Evolutionary conservation across 495 filamentous ascomycete species (phyloP), one percentile per base, ranked within the genome.

Genomic region (Aspergillus coremiiformis): DNA sequence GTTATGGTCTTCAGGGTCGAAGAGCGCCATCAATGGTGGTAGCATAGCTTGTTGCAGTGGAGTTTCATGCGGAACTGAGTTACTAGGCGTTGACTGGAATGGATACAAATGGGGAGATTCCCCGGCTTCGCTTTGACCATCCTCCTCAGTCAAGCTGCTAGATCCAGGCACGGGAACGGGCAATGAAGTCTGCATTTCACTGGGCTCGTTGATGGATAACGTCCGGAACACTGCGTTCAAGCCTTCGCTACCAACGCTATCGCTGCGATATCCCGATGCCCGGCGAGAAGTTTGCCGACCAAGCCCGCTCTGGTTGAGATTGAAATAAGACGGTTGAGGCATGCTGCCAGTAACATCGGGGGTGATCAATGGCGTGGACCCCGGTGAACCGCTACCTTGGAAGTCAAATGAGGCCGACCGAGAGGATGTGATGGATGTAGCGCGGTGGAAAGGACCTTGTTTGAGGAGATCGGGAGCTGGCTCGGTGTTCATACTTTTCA

Each of bases 371-470:
- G 93, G 94, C 0, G 94, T 97, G 1, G 84, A 81, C 11, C 78
- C 75, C 5, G 94, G 92, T 1, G 93, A 95, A 22, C 85, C 78
- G 35, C 72, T 75, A 11, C 84, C 87, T 45, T 90, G 87, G 32
- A 93, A 82, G 63, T 98, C 93, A 53, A 97, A 90, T 0, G 94
- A 97, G 4, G 94, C 86, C 9, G 93, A 97, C n/a, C 93, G 82
- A 26, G 92, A 97, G 27, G 93, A 97, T 15, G 87, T 80, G 49
- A 95, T 81, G 1, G 94, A 97, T 2, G 84, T 79, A 5, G 87
- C 83, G 33, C 90, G 83, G 47, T 82, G 83, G 69, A 97, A 97
- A 7, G 94, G 88, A 0, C 91, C 90, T 57, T 93, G 85, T 65
- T 93, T 96, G 32, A 97, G 80, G 24, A 96, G 71, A 69, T 98